Conservation (phyloP, 495 filamentous ascomycete genomes). For the Platismatia glauca region DNA sequence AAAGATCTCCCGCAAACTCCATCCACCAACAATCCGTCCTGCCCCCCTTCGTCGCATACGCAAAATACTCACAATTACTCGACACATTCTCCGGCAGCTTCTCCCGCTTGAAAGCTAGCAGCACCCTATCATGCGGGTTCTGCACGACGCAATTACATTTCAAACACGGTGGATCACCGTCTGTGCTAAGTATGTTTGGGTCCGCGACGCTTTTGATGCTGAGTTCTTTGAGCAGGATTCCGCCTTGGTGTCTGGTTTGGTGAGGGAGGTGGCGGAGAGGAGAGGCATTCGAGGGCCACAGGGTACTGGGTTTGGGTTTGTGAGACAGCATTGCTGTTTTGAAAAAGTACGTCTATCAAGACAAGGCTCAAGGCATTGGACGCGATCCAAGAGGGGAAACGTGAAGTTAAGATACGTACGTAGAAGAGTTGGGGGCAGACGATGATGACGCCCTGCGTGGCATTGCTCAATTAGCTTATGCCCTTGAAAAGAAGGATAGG, state of each 20-base stretch:
- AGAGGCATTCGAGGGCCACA: neutral
- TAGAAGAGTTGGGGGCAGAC: conserved; percentile 4
- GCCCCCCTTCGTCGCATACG: neutral
- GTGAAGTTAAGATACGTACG: neutral
- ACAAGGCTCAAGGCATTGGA: too few species aligned
- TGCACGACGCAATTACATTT: neutral
- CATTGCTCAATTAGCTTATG: too few species aligned
- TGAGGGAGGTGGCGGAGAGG: neutral
- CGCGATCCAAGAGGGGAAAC: too few species aligned
- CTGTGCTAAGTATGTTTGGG: neutral
- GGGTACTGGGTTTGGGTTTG: neutral
- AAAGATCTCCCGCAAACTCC: neutral
- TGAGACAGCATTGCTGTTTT: too few species aligned
- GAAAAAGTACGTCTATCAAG: too few species aligned
- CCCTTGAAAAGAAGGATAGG: too few species aligned
- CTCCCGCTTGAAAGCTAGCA: neutral
- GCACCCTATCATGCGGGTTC: neutral
- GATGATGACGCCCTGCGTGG: neutral
- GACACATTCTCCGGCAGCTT: conserved; percentile 5
- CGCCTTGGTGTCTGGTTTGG: neutral
- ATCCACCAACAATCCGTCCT: neutral
- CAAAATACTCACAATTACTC: conserved; percentile 2
- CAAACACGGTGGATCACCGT: neutral
- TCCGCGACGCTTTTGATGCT: neutral
- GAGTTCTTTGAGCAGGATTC: neutral